These are phyloP conservation scores for Albugo laibachii DNA, from an alignment of 352 stramenopile genomes.

Conservation along the genomic window DNA sequence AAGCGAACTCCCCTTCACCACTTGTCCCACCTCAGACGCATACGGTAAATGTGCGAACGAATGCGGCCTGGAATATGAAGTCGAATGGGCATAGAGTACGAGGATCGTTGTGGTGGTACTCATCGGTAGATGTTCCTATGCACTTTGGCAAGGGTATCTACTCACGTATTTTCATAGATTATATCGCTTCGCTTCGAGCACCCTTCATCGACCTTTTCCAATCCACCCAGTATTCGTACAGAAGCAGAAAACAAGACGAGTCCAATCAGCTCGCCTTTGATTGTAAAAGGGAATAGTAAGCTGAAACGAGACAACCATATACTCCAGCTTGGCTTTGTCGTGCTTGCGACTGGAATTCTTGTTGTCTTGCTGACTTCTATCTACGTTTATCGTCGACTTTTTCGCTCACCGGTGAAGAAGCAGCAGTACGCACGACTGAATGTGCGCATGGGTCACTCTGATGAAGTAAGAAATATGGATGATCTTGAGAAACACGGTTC, in stretches of 20 bases:
- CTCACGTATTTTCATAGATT: neutral
- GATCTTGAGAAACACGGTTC: no score
- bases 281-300: no score
- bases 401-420: slow-evolving; percentile 15
- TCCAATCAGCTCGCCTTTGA: neutral
- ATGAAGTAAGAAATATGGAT: no score
- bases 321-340: slow-evolving; percentile 35
- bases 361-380: slow-evolving; percentile 35
- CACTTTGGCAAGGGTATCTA: neutral
- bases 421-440: slow-evolving; percentile 28
- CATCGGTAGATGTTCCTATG: slow-evolving; percentile 15
- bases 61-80: slow-evolving; percentile 27
- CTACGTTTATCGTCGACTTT: slow-evolving; percentile 54
- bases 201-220: neutral
- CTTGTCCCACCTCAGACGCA: slow-evolving; percentile 54
- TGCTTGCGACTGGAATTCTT: slow-evolving; percentile 33
- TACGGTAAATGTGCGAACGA: slow-evolving; percentile 64
- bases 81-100: slow-evolving; percentile 56
- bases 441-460: neutral
- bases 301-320: slow-evolving; percentile 5
- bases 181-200: neutral
- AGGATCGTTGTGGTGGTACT: slow-evolving; percentile 35
- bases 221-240: neutral
- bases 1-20: slow-evolving; percentile 31
- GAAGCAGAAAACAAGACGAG: neutral